phyloP scores from a whole-genome alignment of 352 stramenopile genomes.

The Stramenopiles sp. region DNA sequence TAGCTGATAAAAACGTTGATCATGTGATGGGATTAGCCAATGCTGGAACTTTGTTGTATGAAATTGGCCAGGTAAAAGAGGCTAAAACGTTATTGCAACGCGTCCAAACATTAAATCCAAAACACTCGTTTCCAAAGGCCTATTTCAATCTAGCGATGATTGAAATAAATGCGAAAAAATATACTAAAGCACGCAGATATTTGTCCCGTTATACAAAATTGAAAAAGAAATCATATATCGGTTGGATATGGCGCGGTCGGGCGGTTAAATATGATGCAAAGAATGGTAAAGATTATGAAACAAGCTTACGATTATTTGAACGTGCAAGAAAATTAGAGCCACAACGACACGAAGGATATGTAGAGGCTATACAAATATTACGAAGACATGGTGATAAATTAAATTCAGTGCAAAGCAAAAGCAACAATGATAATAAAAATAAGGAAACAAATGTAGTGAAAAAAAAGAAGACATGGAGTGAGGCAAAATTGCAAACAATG shows the following conservation, averaged over 20 bases:
- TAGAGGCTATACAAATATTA: background rate
- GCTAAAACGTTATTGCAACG: background rate
- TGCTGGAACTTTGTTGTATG: background rate
- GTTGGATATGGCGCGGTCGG: background rate
- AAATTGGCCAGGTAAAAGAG: background rate
- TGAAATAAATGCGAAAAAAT: background rate
- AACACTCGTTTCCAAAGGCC: background rate
- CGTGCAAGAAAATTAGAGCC: background rate
- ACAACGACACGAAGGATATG: background rate
- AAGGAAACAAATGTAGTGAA: too few relatives aligned
- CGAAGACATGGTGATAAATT: background rate
- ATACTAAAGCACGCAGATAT: background rate
- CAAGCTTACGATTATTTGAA: background rate
- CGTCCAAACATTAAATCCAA: background rate
- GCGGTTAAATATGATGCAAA: too few relatives aligned
- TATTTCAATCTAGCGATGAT: background rate
- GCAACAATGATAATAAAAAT: too few relatives aligned
- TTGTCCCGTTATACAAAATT: background rate
- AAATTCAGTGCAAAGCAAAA: too few relatives aligned
- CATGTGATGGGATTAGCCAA: background rate
- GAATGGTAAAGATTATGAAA: background rate
- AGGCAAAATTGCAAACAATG: background rate
- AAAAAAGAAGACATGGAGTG: background rate
- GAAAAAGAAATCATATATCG: background rate
- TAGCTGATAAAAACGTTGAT: background rate